phyloP scores from a whole-genome alignment of 1,139 yeast genomes.

The Blastobotrys indianensis region DNA sequence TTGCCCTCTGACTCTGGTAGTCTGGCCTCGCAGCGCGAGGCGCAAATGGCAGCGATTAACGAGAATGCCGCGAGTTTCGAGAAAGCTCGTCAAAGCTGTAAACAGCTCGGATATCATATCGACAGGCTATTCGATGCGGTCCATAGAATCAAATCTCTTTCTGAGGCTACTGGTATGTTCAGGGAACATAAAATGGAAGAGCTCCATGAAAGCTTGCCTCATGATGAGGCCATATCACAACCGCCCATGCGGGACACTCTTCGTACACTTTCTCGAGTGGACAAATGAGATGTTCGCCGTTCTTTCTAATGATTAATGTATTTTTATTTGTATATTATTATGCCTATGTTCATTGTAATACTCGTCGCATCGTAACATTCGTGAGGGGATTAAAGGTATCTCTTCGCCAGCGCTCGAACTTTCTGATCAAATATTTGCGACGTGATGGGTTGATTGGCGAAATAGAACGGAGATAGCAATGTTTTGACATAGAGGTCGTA shows the following conservation, averaged over 20 bases:
- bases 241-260: constrained; percentile 13
- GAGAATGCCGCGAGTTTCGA: not conserved
- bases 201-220: constrained; percentile 3
- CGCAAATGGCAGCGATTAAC: too few species aligned
- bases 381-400: constrained; percentile 47
- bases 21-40: too few species aligned
- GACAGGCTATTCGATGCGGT: constrained; percentile 13
- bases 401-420: constrained; percentile 66
- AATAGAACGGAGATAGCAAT: constrained; percentile 79
- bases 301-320: not conserved
- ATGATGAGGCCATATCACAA: too few species aligned
- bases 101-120: constrained; percentile 7
- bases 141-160: constrained; percentile 13
- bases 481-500: constrained; percentile 87
- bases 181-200: constrained; percentile 13
- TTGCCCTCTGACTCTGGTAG: too few species aligned
- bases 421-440: constrained; percentile 72
- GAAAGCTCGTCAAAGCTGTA: not conserved
- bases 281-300: not conserved
- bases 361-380: not conserved
- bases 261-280: constrained; percentile 16
- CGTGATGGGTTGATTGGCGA: constrained; percentile 65
- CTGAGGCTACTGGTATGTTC: constrained; percentile 14
- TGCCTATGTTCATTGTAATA: not conserved
- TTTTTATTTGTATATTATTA: constrained; percentile 1